Evolutionary conservation across 1,284 basidiomycete genomes (phyloP), one percentile per base, ranked within the genome.

Genomic region (Laetiporus sulphureus): DNA sequence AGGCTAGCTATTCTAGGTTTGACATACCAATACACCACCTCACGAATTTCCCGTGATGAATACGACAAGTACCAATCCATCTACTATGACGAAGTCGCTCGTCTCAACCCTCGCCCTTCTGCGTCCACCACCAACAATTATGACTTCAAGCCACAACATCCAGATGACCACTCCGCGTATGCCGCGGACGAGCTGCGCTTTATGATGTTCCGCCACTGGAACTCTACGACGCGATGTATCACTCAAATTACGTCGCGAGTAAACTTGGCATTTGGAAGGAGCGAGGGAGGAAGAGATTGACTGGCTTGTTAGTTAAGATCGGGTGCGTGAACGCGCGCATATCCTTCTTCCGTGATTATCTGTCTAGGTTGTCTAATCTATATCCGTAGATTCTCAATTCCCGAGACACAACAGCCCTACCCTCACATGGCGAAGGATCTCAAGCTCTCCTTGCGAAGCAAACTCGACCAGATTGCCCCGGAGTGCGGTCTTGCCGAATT

Each of bases 191-290:
- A 98, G 60, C 69, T 96, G 40, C 75, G 96, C 10, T 99, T 99
- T 62, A 92, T 86, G 63, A 73, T 99, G 36, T 95, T 96, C 62
- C 76, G 95, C 40, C 96, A 99, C 65, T 99, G 96, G 96, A 96
- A 85, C 36, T 99, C 31, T 98, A 98, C 59, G 93, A 97, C 57
- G 82, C 92, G 10, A 99, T 99, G 95, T 86, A 88, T 58, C 95
- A 99, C 61, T 96, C 93, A 1, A 86, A 87, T 49, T 99, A 99
- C 57, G 86, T 99, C 12, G 95, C 94, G 1, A 84, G 87, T 32
- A 93, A 94, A 62, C 74, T 99, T 50, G 92, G 92, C 2, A 88
- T 97, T 38, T 99, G 96, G 96, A 89, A 89, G 56, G 95, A 99
- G 60, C 79, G 81, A 40, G 96, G 96, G 3, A 73, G 87, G 45